Base-by-base conservation (phyloP, 768 basidiomycete genomes). In the Tricholoma bakamatsutake region DNA sequence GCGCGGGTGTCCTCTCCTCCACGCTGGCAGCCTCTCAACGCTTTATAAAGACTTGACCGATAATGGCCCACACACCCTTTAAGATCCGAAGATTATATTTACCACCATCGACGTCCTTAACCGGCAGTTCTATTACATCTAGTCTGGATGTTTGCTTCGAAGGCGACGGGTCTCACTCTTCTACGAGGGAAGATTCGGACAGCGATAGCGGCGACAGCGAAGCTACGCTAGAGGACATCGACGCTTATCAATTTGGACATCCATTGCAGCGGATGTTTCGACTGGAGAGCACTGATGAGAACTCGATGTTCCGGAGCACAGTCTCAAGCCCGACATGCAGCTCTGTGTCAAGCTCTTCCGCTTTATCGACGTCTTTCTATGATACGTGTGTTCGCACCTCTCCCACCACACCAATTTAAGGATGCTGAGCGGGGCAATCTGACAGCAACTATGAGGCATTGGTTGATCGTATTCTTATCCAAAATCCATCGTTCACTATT, bases 211-310 rank as follows among this genome's bases (percentile, higher is more conserved):
- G 53, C 24, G 63, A 61, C 8, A 71, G 69, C 33, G 68, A 73
- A 45, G 62, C 67, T 0, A 73, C 73, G 9, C 64, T 72, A 15
- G 71, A 72, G 18, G 67, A 73, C 39, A 42, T 37, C 5, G 69
- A 64, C 12, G 40, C 59, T 4, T 49, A 53, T 21, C 56, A 55
- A 31, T 70, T 73, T 59, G 72, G 72, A 21, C 64, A 71, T 53
- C 70, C 71, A 10, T 59, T 74, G 11, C 62, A 71, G 49, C 69
- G 73, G 34, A 70, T 76, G 64, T 63, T 66, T 9, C 66, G 71
- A 24, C 45, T 61, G 10, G 66, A 60, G 33, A 68, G 64, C 51
- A 62, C 61, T 55, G 61, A 63, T 53, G 65, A 65, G 15, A 49
- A 53, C 57, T 57, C 62, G 55, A 45, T 60, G 52, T 54, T 55